phyloP scores from a whole-genome alignment of 768 basidiomycete genomes.

The Hirschioporus abietinus region DNA sequence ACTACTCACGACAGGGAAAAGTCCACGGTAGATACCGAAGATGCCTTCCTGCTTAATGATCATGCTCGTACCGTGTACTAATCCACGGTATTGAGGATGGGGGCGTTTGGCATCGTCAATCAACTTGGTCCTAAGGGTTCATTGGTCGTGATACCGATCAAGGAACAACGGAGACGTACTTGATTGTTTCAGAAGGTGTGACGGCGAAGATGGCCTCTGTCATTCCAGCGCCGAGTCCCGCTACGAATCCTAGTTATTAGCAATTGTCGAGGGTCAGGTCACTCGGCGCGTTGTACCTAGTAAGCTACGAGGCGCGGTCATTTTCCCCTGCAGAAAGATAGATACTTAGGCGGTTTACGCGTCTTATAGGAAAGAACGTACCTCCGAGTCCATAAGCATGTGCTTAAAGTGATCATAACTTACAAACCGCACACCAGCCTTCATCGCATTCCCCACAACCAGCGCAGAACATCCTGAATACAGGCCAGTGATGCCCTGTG shows the following conservation, averaged over 20 bases:
- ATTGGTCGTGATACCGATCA: neutral
- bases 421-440: conserved; percentile 95
- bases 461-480: conserved; percentile 91
- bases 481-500: conserved; percentile 77
- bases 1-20: conserved; percentile 83
- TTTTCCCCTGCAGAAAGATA: conserved; percentile 63
- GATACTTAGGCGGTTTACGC: neutral
- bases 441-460: conserved; percentile 84
- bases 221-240: conserved; percentile 84
- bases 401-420: conserved; percentile 92
- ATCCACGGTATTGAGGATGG: conserved; percentile 78
- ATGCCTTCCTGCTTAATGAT: conserved; percentile 88
- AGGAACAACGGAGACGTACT: conserved; percentile 47
- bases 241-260: conserved; percentile 25
- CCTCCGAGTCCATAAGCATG: conserved; percentile 76
- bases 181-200: conserved; percentile 97
- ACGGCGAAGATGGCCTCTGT: conserved; percentile 92
- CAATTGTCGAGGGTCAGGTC: neutral
- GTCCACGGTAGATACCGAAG: conserved; percentile 78
- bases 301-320: conserved; percentile 80
- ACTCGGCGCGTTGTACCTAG: conserved; percentile 46
- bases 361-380: conserved; percentile 28
- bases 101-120: conserved; percentile 90
- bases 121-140: conserved; percentile 74
- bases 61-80: conserved; percentile 74